These are phyloP conservation scores for Geotrichum klebahnii DNA, from an alignment of 1,139 yeast species.

Conservation along the genomic window DNA sequence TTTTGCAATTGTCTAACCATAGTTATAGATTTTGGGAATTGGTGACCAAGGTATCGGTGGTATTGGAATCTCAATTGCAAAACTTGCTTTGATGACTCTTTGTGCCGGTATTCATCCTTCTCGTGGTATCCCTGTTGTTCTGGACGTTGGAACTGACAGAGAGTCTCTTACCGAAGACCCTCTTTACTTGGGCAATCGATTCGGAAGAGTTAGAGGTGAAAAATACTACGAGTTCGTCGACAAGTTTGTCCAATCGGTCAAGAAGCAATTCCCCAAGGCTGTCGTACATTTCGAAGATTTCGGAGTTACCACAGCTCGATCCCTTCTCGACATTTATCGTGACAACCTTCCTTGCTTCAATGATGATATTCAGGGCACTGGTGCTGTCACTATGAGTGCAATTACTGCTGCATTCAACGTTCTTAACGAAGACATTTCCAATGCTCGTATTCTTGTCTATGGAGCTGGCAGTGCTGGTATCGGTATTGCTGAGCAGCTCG, in stretches of 20 bases:
- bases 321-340: conserved; percentile 70
- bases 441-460: conserved; percentile 66
- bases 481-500: conserved; percentile 92
- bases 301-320: conserved; percentile 85
- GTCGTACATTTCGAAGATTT: conserved; percentile 95
- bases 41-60: conserved; percentile 99
- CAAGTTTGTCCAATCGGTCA: conserved; percentile 65
- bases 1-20: too few species aligned
- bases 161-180: conserved; percentile 71
- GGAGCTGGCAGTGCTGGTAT: conserved; percentile 98
- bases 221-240: conserved; percentile 80
- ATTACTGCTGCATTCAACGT: conserved; percentile 80
- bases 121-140: conserved; percentile 79
- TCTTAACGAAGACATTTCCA: conserved; percentile 61
- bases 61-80: conserved; percentile 84
- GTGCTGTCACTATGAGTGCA: conserved; percentile 97
- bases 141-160: conserved; percentile 92
- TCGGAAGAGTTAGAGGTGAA: conserved; percentile 80
- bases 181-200: conserved; percentile 84
- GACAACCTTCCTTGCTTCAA: conserved; percentile 80
- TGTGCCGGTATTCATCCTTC: conserved; percentile 97
- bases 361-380: conserved; percentile 97
- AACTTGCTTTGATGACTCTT: conserved; percentile 87
- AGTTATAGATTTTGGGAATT: conserved; percentile 89
- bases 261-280: conserved; percentile 78